Conservation (phyloP, 2,329 filamentous ascomycete species). For the Sporothrix phasma region DNA sequence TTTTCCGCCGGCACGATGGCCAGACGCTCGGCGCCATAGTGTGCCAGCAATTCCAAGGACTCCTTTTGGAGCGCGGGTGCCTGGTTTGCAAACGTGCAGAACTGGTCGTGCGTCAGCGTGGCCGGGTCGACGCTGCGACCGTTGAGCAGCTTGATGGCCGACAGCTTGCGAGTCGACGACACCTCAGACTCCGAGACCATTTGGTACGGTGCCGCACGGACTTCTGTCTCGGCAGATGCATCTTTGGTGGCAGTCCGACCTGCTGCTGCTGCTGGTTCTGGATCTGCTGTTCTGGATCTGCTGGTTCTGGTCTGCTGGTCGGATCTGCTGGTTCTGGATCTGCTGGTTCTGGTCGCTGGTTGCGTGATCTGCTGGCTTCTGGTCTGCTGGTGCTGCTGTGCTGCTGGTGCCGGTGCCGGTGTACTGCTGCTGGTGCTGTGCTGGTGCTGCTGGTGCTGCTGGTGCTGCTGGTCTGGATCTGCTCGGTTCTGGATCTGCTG, state of each 20-base stretch:
- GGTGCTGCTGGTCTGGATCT: no score
- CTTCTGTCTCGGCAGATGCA: neutral
- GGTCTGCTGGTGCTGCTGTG: no score
- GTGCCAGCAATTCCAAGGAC: slow-evolving; percentile 46
- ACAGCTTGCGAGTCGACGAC: neutral
- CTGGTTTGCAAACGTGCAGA: slow-evolving; percentile 51
- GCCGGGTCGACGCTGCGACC: slow-evolving; percentile 41
- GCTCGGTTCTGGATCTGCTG: no score
- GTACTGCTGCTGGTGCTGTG: no score
- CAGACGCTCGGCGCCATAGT: slow-evolving; percentile 47
- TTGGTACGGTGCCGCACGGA: slow-evolving; percentile 5
- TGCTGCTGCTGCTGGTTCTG: neutral
- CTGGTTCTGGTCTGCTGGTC: no score
- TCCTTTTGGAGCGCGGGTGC: slow-evolving; percentile 44
- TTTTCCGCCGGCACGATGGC: slow-evolving; percentile 46
- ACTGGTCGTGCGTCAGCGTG: slow-evolving; percentile 45
- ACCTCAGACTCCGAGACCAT: slow-evolving; percentile 16
- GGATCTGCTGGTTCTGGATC: no score
- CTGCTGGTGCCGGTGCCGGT: no score
- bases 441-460: no score
- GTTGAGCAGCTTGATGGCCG: slow-evolving; percentile 35
- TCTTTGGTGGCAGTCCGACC: neutral
- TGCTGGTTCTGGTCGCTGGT: no score
- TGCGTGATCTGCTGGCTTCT: no score
- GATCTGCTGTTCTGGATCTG: no score